Evolutionary conservation across 192 early-diverging fungal genomes (phyloP).

Genomic region (Linnemannia exigua): DNA sequence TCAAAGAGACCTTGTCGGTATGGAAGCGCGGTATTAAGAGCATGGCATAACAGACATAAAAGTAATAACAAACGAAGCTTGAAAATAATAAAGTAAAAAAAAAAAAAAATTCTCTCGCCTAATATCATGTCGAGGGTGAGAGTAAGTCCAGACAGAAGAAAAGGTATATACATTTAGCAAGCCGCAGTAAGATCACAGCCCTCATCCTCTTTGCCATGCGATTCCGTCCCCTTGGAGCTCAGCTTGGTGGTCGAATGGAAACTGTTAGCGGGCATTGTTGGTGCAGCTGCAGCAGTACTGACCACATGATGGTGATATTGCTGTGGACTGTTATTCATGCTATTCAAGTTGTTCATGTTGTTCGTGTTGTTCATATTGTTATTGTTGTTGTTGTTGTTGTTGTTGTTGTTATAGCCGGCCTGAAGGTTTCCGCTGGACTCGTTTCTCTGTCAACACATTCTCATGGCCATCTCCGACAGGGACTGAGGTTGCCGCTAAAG

Average conservation of each 20-base stretch:
- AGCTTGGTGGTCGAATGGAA: background rate
- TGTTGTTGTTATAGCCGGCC: background rate
- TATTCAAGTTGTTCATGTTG: background rate
- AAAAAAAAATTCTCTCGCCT: background rate
- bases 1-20: background rate
- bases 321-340: background rate
- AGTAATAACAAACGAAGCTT: background rate
- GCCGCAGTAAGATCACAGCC: constrained; percentile 26
- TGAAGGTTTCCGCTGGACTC: constrained; percentile 21
- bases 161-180: constrained; percentile 5
- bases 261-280: background rate
- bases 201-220: constrained; percentile 24
- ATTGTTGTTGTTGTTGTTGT: background rate
- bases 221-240: constrained; percentile 3
- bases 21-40: background rate
- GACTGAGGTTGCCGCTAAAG: constrained; percentile 49
- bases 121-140: background rate
- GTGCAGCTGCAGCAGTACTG: constrained; percentile 13
- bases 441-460: constrained; percentile 44
- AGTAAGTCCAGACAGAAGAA: background rate
- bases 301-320: constrained; percentile 10
- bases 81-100: background rate
- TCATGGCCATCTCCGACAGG: constrained; percentile 39
- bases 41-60: background rate
- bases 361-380: background rate